Conservation (phyloP, 2,329 filamentous ascomycete species). For the Orbilia oligospora region DNA sequence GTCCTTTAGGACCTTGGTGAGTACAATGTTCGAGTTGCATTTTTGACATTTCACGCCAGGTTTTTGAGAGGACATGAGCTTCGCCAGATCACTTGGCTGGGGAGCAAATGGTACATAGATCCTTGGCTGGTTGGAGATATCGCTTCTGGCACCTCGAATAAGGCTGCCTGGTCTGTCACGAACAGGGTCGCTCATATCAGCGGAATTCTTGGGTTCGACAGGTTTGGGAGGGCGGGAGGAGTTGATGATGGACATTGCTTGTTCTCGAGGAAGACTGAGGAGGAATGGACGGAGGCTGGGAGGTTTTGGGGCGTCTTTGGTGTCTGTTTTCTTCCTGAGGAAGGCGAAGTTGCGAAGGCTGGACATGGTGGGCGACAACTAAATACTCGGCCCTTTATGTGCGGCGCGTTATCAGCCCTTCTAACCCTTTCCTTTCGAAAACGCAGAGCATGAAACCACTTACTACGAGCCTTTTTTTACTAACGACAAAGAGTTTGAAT, state of each 20-base stretch:
- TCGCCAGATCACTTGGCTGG: slow-evolving; percentile 31
- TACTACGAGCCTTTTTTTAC: neutral
- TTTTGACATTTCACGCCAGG: slow-evolving; percentile 29
- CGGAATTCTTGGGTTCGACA: neutral
- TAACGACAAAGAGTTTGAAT: neutral
- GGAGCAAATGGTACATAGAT: slow-evolving; percentile 47
- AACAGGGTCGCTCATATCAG: neutral
- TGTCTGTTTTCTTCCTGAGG: slow-evolving; percentile 3
- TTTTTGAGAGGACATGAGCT: slow-evolving; percentile 5
- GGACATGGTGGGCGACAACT: slow-evolving; percentile 25
- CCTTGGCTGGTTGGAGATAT: neutral
- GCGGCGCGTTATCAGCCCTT: neutral
- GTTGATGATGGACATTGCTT: slow-evolving; percentile 3
- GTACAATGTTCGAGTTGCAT: slow-evolving; percentile 50
- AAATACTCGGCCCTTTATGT: slow-evolving; percentile 5
- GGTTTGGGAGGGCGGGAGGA: neutral
- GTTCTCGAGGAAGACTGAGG: slow-evolving; percentile 7
- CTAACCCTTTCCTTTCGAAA: neutral
- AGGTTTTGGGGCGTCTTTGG: neutral
- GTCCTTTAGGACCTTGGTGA: slow-evolving; percentile 19
- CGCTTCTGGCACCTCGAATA: neutral
- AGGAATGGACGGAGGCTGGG: slow-evolving; percentile 23
- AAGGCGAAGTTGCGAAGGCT: slow-evolving; percentile 28
- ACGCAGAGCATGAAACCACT: neutral
- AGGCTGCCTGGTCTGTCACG: neutral